phyloP scores from a whole-genome alignment of 1,284 basidiomycete genomes.

The Cryptococcus amylolentus region DNA sequence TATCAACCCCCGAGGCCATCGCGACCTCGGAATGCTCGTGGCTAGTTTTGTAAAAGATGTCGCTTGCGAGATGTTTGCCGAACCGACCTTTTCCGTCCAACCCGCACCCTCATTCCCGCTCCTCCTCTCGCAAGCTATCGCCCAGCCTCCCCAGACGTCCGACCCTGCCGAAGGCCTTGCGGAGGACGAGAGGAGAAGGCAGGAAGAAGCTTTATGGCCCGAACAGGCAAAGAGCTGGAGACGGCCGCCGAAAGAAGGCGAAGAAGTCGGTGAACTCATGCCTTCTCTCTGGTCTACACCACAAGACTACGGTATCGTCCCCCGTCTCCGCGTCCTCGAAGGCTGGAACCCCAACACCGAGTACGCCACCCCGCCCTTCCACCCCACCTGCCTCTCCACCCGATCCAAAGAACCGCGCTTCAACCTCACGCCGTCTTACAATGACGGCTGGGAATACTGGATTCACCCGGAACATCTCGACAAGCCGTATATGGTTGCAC shows the following conservation, averaged over 20 bases:
- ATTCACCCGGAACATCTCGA: constrained; percentile 39
- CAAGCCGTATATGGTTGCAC: constrained; percentile 45
- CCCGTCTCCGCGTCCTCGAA: constrained; percentile 38
- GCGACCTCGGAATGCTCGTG: constrained; percentile 40
- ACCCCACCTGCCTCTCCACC: constrained; percentile 38
- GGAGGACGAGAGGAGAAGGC: constrained; percentile 3
- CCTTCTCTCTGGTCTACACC: constrained; percentile 39
- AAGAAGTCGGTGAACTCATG: constrained; percentile 25
- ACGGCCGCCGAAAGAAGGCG: constrained; percentile 12
- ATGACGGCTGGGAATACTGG: constrained; percentile 45
- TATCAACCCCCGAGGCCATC: constrained; percentile 43
- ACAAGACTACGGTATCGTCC: constrained; percentile 36
- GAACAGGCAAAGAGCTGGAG: constrained; percentile 27
- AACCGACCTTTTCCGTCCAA: constrained; percentile 16
- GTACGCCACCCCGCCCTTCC: constrained; percentile 26
- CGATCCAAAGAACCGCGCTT: constrained; percentile 28
- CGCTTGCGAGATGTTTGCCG: constrained; percentile 34
- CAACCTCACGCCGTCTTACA: constrained; percentile 37
- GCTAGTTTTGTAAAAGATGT: constrained; percentile 40
- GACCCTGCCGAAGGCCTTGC: constrained; percentile 3
- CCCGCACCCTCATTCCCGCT: background rate
- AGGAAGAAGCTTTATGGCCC: constrained; percentile 22
- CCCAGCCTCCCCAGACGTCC: background rate
- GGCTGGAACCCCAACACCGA: constrained; percentile 38
- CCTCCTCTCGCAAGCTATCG: background rate